A percentile compares a stretch with the other conserved stretches of the same genome.
Conservation (phyloP, 179 eudicot species). For the Beta macrorhiza region DNA sequence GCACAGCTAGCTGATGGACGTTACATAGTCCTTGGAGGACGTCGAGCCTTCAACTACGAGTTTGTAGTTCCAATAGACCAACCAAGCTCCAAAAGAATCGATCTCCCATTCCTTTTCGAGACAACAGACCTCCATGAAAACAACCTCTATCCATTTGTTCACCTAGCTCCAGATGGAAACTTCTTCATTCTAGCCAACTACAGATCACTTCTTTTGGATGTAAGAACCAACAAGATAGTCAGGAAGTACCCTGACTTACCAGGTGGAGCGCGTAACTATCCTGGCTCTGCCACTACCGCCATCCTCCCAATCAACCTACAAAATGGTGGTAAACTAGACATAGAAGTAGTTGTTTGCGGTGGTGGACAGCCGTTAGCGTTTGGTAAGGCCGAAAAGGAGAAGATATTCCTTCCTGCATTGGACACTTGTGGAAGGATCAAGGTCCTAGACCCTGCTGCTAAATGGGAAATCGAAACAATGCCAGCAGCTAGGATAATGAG, state of each 20-base stretch:
- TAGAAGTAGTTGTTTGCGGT: conserved; percentile 62
- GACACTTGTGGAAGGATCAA: conserved; percentile 59
- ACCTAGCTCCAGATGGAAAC: conserved; percentile 78
- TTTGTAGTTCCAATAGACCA: conserved; percentile 33
- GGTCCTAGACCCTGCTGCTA: conserved; percentile 25
- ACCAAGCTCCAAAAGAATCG: conserved; percentile 19
- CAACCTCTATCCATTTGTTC: conserved; percentile 82
- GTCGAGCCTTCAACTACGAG: conserved; percentile 43
- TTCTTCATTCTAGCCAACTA: conserved; percentile 71
- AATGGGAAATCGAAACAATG: conserved; percentile 77
- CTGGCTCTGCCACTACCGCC: conserved; percentile 63
- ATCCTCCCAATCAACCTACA: conserved; percentile 53
- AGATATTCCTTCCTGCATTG: conserved; percentile 44
- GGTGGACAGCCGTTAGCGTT: conserved; percentile 44
- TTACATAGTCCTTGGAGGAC: conserved; percentile 38
- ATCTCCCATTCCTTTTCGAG: conserved; percentile 30
- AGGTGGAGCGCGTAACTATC: conserved; percentile 78
- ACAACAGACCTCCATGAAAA: conserved; percentile 40
- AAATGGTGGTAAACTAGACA: conserved; percentile 7
- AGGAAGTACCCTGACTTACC: conserved; percentile 52
- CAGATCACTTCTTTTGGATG: conserved; percentile 52
- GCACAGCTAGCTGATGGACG: conserved; percentile 28
- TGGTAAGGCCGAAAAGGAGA: conserved; percentile 33
- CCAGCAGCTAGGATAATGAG: conserved; percentile 69
- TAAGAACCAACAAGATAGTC: conserved; percentile 38